A percentile compares a stretch with the other conserved stretches of the same genome.
These are phyloP conservation scores for Phytophthora fragariae DNA, from an alignment of 352 stramenopile genomes.

Conservation along the genomic window DNA sequence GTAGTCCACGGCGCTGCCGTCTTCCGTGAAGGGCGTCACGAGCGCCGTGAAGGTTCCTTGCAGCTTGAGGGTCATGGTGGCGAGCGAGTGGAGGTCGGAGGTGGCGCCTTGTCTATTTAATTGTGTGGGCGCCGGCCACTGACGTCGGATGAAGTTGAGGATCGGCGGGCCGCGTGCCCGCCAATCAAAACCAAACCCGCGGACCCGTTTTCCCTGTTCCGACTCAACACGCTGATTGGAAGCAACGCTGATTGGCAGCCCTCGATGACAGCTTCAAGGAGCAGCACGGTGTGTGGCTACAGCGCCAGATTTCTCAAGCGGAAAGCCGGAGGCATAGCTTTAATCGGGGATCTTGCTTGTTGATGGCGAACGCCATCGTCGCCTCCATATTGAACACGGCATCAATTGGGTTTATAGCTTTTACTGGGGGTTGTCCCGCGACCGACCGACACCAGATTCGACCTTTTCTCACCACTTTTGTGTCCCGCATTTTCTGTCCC, in stretches of 20 bases:
- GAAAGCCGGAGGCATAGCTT: slow-evolving; percentile 12
- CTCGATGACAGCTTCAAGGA: slow-evolving; percentile 22
- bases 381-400: slow-evolving; percentile 18
- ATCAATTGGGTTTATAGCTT: too few relatives aligned
- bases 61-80: slow-evolving; percentile 61
- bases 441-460: too few relatives aligned
- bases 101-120: slow-evolving; percentile 36
- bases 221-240: slow-evolving; percentile 23
- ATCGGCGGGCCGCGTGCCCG: slow-evolving; percentile 15
- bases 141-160: slow-evolving; percentile 39
- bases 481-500: too few relatives aligned
- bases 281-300: slow-evolving; percentile 11
- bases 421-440: too few relatives aligned
- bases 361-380: not conserved
- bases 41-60: slow-evolving; percentile 93
- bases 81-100: slow-evolving; percentile 6
- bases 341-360: slow-evolving; percentile 8
- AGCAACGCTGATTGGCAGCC: not conserved
- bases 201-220: slow-evolving; percentile 1
- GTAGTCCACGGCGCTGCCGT: slow-evolving; percentile 94
- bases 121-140: slow-evolving; percentile 31
- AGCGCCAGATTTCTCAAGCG: slow-evolving; percentile 1
- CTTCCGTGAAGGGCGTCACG: slow-evolving; percentile 96
- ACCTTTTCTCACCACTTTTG: too few relatives aligned
- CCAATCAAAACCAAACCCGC: slow-evolving; percentile 9